Evolutionary conservation across 352 stramenopile species (phyloP).

Genomic region (Phytopythium montanum): DNA sequence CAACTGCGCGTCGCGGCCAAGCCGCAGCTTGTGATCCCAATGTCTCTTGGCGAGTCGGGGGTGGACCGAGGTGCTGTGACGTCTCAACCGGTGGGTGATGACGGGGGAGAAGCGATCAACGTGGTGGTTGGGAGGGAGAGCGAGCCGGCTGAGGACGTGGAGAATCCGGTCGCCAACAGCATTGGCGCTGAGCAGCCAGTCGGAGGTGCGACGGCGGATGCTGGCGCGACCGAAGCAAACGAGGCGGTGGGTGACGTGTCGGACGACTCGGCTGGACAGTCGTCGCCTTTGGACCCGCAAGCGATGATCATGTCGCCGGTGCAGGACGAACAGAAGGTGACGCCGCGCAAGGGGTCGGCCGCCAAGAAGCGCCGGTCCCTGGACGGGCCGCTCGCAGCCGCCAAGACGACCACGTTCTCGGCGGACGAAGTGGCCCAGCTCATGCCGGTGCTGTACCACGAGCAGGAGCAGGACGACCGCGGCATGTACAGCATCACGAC

Average conservation of each 20-base stretch:
- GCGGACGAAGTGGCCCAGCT: constrained; percentile 33
- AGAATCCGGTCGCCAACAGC: not conserved
- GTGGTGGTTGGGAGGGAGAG: too few species aligned
- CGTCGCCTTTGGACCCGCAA: not conserved
- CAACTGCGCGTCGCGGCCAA: not conserved
- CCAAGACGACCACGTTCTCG: constrained; percentile 20
- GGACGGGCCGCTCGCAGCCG: constrained; percentile 28
- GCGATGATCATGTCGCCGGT: constrained; percentile 38
- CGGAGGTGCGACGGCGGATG: not conserved
- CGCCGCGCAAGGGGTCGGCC: constrained; percentile 28
- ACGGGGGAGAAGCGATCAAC: too few species aligned
- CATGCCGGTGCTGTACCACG: constrained; percentile 56
- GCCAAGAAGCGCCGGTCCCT: constrained; percentile 42
- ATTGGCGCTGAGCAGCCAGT: not conserved
- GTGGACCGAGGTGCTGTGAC: too few species aligned
- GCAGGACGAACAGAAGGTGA: constrained; percentile 50
- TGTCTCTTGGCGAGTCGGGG: not conserved
- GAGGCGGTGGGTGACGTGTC: not conserved
- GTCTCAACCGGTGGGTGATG: too few species aligned
- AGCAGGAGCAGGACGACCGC: constrained; percentile 76
- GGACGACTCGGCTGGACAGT: not conserved
- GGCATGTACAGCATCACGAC: constrained; percentile 70
- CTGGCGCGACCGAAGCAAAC: not conserved
- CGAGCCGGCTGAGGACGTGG: too few species aligned
- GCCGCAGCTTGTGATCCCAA: not conserved